phyloP scores from a whole-genome alignment of 805 yeast genomes.

The Candida railenensis region DNA sequence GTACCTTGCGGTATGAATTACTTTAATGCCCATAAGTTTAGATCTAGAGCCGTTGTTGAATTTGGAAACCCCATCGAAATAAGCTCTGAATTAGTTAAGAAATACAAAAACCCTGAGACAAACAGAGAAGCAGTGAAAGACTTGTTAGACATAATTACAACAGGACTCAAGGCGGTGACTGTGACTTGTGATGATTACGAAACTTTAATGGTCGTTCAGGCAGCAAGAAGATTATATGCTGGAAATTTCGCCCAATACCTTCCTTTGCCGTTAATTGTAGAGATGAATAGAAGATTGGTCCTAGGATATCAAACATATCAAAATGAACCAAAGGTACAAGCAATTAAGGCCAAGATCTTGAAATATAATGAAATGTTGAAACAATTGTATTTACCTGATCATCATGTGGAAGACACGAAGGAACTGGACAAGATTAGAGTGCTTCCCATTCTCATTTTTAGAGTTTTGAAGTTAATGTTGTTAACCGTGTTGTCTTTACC shows the following conservation, averaged over 20 bases:
- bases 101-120: conserved; percentile 64
- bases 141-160: conserved; percentile 65
- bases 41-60: conserved; percentile 93
- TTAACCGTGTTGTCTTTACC: conserved; percentile 73
- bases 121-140: conserved; percentile 73
- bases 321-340: conserved; percentile 65
- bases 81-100: conserved; percentile 50
- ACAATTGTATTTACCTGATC: conserved; percentile 54
- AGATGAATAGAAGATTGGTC: conserved; percentile 85
- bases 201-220: conserved; percentile 84
- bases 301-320: conserved; percentile 75
- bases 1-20: conserved; percentile 98
- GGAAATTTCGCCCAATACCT: conserved; percentile 68
- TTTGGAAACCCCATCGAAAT: conserved; percentile 87
- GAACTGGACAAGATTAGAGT: conserved; percentile 51
- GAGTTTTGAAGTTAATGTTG: conserved; percentile 56
- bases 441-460: conserved; percentile 50
- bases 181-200: conserved; percentile 88
- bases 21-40: conserved; percentile 91
- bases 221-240: conserved; percentile 85
- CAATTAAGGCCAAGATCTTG: conserved; percentile 61
- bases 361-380: conserved; percentile 62
- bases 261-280: conserved; percentile 82
- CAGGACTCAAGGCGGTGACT: conserved; percentile 79
- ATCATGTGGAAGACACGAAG: conserved; percentile 55